Evolutionary conservation across 768 basidiomycete species (phyloP), one percentile per base, ranked within the genome.

Genomic region (Pulveroboletus sp.): DNA sequence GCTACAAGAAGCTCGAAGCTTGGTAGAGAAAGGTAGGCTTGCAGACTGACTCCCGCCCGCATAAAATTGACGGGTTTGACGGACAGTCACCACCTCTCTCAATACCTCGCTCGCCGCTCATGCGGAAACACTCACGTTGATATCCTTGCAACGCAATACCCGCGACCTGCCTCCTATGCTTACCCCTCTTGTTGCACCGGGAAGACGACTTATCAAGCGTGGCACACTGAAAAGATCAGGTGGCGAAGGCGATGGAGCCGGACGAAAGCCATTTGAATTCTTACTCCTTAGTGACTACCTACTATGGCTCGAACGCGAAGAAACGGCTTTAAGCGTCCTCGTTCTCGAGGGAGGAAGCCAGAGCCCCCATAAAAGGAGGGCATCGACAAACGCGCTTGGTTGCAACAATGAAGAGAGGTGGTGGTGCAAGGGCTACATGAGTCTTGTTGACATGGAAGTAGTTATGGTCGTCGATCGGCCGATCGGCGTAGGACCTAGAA

Each of bases 281-380:
- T 71, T 93, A 9, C 75, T 94, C 1, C 89, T 93, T 64, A 86
- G 84, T 12, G 92, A 94, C 67, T 83, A 82, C 56, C 67, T 94
- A 31, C 59, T 93, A 32, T 91, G 89, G 88, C 73, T 92, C 18
- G 79, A 81, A 15, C 72, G 69, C 39, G 80, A 74, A 37, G 81
- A 80, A 41, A 62, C 65, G 7, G 58, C 54, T 2, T 51, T 61
- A 8, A 59, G 56, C 5, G 50, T 55, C 6, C 55, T 63, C 24
- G 51, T 53, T 26, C 51, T 51, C 3, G 62, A 66, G 14, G 57
- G 52, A 26, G 51, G 57, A 0, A 43, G 46, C 11, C 55, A 59
- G 40, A 56, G 54, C 26, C 57, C 58, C 35, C 60, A 52, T 9
- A 58, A 43, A 35, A 46, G 57, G 18, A 56, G 52, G 30, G 31